Base-by-base conservation (phyloP, 129 eudicot species). In the Escallonia rubra region DNA sequence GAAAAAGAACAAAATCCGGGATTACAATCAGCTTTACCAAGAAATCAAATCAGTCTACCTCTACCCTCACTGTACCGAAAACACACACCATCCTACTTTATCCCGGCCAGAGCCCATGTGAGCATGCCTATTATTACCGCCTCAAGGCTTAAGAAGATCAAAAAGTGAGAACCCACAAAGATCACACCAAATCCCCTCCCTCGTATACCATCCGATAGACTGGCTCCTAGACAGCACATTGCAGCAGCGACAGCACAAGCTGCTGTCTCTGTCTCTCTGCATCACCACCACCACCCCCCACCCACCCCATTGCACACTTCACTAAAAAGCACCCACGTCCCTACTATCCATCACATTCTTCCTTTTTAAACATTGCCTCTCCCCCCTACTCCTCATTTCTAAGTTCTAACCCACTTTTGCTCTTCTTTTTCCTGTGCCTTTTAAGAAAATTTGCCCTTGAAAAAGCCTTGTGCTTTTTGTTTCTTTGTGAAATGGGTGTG, bases 231-330 rank as follows among this genome's bases (percentile, higher is more conserved):
- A 58, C 43, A 39, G 34, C 34, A 23, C 34, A 23, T 23, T 23
- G 34, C 63, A 59, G 6, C 58, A 54, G 23, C 58, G 58, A 54
- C 58, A 54, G 43, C 63, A 59, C 63, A 34, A 38, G 11, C 43
- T 9, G 63, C 43, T 40, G 11, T 40, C 63, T 39, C 63, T 6
- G 7, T 23, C 60, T 8, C 62, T 58, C 62, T 58, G 43, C 44
- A n/a, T n/a, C n/a, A 4, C 13, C 63, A 7, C 4, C 5, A 40
- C 12, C 12, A 23, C 34, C 34, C 0, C 34, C 34, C 34, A 23
- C 34, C 34, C 34, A 23, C 0, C 63, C 63, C 43, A 7, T 40
- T 3, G 63, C 63, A 10, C 45, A 10, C 43, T 59, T 38, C 10
- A 59, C 45, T 3, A 59, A 59, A 59, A 59, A 59, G 63, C 63